Evolutionary conservation across 2,329 filamentous ascomycete species (phyloP).

Genomic region (Falciphora oryzae): DNA sequence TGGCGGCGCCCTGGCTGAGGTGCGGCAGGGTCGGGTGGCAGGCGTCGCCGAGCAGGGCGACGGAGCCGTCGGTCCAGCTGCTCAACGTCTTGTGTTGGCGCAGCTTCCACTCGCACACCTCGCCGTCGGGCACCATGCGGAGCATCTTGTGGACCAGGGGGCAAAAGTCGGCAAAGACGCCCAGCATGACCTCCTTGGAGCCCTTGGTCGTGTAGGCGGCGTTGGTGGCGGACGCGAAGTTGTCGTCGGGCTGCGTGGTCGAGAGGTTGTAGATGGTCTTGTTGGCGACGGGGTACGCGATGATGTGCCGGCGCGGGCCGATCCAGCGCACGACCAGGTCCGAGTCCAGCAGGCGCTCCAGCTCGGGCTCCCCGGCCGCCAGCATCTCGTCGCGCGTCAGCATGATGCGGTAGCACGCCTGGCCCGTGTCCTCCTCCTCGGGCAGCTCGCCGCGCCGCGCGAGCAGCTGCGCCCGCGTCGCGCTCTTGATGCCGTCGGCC

Average conservation of each 20-base stretch:
- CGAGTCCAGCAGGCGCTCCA: conserved; percentile 60
- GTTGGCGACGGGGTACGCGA: conserved; percentile 67
- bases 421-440: conserved; percentile 61
- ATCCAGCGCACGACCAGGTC: conserved; percentile 71
- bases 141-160: conserved; percentile 53
- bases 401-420: conserved; percentile 77
- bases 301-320: conserved; percentile 68
- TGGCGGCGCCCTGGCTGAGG: conserved; percentile 61
- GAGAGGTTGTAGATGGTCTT: conserved; percentile 62
- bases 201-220: conserved; percentile 59
- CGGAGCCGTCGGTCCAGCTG: conserved; percentile 51
- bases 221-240: conserved; percentile 52
- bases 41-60: conserved; percentile 56
- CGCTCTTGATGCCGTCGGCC: conserved; percentile 51
- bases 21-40: conserved; percentile 65
- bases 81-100: conserved; percentile 51
- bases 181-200: conserved; percentile 54
- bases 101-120: conserved; percentile 61
- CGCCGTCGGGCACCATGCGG: conserved; percentile 52
- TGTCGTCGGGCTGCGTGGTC: conserved; percentile 54
- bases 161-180: conserved; percentile 58
- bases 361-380: conserved; percentile 59
- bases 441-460: conserved; percentile 42
- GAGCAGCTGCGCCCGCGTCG: conserved; percentile 47
- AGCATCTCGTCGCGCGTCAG: conserved; percentile 61